Evolutionary conservation across 306 rosid species (phyloP), one percentile per base, ranked within the genome.

Genomic region (Prunus fruticosa): DNA sequence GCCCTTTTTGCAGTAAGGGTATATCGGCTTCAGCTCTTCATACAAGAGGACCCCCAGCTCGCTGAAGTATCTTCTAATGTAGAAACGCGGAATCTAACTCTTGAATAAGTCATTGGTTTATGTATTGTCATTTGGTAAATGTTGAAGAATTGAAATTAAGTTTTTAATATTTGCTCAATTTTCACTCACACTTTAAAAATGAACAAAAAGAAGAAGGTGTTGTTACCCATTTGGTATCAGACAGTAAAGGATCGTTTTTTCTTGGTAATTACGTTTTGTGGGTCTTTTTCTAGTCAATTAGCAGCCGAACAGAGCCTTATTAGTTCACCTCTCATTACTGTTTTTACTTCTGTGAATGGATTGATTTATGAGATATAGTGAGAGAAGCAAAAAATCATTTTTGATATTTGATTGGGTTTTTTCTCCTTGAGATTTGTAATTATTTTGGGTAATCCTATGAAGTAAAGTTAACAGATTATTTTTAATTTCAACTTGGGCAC

Each of bases 41-140:
- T 92, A 90, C 73, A 92, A 87, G 91, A 88, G 97, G 60, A 82
- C 92, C 1, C 86, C 96, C 8, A 87, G 87, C 68, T 92, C 96
- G 97, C 77, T 90, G 83, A 90, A 90, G 87, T n/a, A 84, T 72
- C 83, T 76, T 76, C 97, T 52, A 68, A 92, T 90, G 97, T 92
- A 82, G 88, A 11, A 74, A 50, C 60, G 28, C 76, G 8, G 3
- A 56, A 52, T 15, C 64, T 20, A 8, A 8, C 9, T 52, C 57
- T 18, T 52, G 57, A 15, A 16, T 71, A 8, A 8, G 28, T 57
- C 8, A 20, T n/a, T 57, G 6, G 6, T 15, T 57, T 57, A 2
- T 11, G 32, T n/a, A n/a, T 60, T 60, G 2, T 60, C 38, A 8
- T 22, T 60, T 60, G 38, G 63, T 12, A 23, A 32, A 25, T 22